Percentiles rank a stretch among this genome's conserved stretches.
phyloP scores from a whole-genome alignment of 2,329 filamentous ascomycete species.

The Trichoderma atroviride region DNA sequence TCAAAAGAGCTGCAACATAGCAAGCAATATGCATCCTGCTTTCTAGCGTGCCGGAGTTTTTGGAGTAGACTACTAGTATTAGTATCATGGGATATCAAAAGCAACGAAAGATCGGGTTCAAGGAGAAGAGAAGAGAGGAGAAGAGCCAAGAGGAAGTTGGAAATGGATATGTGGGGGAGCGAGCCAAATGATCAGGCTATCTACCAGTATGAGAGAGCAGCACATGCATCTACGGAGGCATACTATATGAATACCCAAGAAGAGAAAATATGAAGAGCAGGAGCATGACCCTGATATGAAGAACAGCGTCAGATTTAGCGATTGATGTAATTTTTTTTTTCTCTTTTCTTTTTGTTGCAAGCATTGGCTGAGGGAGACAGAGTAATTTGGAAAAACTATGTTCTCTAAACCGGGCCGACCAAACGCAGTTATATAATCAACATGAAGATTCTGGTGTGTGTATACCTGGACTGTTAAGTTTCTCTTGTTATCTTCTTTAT shows the following conservation, averaged over 20 bases:
- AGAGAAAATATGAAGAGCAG: conserved; percentile 11
- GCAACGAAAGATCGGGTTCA: background rate
- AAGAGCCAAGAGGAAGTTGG: background rate
- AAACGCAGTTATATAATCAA: background rate
- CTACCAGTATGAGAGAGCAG: conserved; percentile 5
- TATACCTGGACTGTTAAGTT: background rate
- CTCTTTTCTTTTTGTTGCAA: background rate
- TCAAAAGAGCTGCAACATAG: background rate
- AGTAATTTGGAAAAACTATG: background rate
- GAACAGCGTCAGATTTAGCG: conserved; percentile 19
- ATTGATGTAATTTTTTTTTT: conserved; percentile 18
- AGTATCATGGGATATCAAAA: background rate
- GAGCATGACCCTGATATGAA: conserved; percentile 16
- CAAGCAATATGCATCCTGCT: background rate
- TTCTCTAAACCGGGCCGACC: background rate
- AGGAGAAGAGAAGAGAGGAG: background rate
- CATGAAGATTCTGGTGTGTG: background rate
- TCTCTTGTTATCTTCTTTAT: background rate
- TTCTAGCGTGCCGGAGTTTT: conserved; percentile 10
- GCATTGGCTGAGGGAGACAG: conserved; percentile 8
- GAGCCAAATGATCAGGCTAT: background rate
- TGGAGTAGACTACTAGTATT: background rate
- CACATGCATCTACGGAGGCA: conserved; percentile 1
- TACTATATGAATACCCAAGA: conserved; percentile 24
- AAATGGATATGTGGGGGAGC: background rate